Evolutionary conservation across 805 yeast species (phyloP).

Genomic region (Candida dajiaensis): DNA sequence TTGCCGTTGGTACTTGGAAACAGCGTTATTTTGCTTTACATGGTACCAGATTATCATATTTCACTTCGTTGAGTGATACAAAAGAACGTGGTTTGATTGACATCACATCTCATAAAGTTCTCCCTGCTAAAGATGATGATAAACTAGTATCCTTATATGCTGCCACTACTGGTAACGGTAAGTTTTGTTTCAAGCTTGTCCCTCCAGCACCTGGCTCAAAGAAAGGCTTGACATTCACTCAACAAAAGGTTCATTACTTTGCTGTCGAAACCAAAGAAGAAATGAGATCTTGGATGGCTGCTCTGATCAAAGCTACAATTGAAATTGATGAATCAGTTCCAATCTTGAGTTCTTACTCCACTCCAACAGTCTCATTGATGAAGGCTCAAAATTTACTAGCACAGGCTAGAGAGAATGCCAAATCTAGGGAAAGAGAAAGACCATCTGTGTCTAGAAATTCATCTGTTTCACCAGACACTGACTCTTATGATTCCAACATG

Average conservation of each 20-base stretch:
- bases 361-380: conserved; percentile 88
- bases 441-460: conserved; percentile 26
- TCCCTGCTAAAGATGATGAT: conserved; percentile 81
- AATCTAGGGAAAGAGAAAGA: conserved; percentile 40
- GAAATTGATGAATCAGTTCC: conserved; percentile 93
- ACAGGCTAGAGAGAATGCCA: conserved; percentile 73
- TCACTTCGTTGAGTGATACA: conserved; percentile 67
- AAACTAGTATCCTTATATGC: conserved; percentile 83
- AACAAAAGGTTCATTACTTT: conserved; percentile 92
- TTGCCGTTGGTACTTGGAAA: conserved; percentile 87
- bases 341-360: conserved; percentile 83
- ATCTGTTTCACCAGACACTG: conserved; percentile 25
- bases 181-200: conserved; percentile 82
- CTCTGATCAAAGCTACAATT: conserved; percentile 91
- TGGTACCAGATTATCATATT: conserved; percentile 90
- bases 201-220: conserved; percentile 98
- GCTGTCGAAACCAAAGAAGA: conserved; percentile 91
- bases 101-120: conserved; percentile 88
- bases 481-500: conserved; percentile 22
- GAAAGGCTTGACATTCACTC: conserved; percentile 93
- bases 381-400: conserved; percentile 84
- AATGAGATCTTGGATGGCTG: conserved; percentile 93
- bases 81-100: conserved; percentile 92
- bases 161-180: conserved; percentile 90
- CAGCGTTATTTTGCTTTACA: conserved; percentile 78